Evolutionary conservation across 2,329 filamentous ascomycete species (phyloP), one percentile per base, ranked within the genome.

Genomic region (Fusarium sp.): DNA sequence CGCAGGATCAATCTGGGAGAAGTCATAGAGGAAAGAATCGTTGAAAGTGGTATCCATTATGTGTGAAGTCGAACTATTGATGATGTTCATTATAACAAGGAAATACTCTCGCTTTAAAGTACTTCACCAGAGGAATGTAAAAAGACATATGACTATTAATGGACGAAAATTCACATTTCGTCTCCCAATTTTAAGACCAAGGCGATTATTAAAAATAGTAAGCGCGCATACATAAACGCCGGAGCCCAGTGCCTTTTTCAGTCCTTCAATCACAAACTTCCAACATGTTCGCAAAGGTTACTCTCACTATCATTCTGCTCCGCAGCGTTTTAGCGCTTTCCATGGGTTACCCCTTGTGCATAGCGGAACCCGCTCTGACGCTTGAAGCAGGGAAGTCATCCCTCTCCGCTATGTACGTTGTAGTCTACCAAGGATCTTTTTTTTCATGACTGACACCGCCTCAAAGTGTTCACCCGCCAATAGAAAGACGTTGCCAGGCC

Each of bases 221-320:
- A 15, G 41, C 42, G 50, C 50, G 34, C n/a, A 29, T 53, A 53
- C 28, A 46, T 53, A 53, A 53, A 31, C 50, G 50, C 50, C 42
- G 24, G 26, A 24, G n/a, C 28, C 38, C n/a, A 42, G 9, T 15
- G 9, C 15, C 5, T 25, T 22, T 29, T 11, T 34, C 42, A 15
- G 22, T 13, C 15, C 28, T 29, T n/a, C 29, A 9, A 11, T 35
- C 29, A 26, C n/a, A n/a, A n/a, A 22, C 22, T 34, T 34, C 11
- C 19, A 45, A 26, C n/a, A 45, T 45, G 19, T 15, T 7, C 13
- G 9, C 12, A 25, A 45, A 19, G 24, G 5, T 40, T 8, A n/a
- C 42, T 25, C n/a, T 55, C 13, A n/a, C 26, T 8, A 42, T 42
- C 31, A n/a, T 28, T 38, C 26, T 41, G 35, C 25, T 42, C 11